phyloP scores from a whole-genome alignment of 768 basidiomycete genomes.

The Pisolithus orientalis region DNA sequence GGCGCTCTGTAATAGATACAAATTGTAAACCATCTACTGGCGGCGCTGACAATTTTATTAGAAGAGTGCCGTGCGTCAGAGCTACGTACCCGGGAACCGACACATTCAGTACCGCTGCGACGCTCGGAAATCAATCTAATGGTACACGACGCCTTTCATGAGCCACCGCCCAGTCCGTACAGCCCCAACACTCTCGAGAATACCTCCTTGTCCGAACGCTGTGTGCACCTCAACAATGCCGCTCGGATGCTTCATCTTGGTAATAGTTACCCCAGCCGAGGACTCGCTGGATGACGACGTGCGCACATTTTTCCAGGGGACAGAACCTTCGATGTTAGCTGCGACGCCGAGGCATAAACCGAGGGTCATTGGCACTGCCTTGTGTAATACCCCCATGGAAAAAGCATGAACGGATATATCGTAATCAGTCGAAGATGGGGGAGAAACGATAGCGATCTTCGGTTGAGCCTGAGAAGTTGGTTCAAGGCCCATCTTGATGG shows the following conservation, averaged over 20 bases:
- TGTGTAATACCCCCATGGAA: slow-evolving; percentile 68
- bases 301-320: slow-evolving; percentile 43
- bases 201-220: slow-evolving; percentile 38
- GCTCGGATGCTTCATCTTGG: slow-evolving; percentile 52
- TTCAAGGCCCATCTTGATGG: slow-evolving; percentile 57
- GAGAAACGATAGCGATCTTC: slow-evolving; percentile 55
- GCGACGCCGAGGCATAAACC: slow-evolving; percentile 66
- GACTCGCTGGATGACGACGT: not conserved
- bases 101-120: no score
- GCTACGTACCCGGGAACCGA: no score
- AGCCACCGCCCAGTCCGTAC: slow-evolving; percentile 62
- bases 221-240: slow-evolving; percentile 67
- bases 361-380: slow-evolving; percentile 70
- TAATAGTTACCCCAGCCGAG: slow-evolving; percentile 32
- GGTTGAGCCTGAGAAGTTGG: slow-evolving; percentile 61
- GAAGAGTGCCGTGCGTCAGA: no score
- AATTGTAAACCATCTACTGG: not conserved
- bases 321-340: slow-evolving; percentile 43
- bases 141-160: slow-evolving; percentile 68
- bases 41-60: no score
- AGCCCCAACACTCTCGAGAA: slow-evolving; percentile 54
- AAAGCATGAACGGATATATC: slow-evolving; percentile 49
- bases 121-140: slow-evolving; percentile 30
- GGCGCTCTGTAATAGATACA: no score
- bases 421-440: slow-evolving; percentile 22